These are phyloP conservation scores for Wallemia mellicola DNA, from an alignment of 1,284 basidiomycete genomes.

Conservation along the genomic window DNA sequence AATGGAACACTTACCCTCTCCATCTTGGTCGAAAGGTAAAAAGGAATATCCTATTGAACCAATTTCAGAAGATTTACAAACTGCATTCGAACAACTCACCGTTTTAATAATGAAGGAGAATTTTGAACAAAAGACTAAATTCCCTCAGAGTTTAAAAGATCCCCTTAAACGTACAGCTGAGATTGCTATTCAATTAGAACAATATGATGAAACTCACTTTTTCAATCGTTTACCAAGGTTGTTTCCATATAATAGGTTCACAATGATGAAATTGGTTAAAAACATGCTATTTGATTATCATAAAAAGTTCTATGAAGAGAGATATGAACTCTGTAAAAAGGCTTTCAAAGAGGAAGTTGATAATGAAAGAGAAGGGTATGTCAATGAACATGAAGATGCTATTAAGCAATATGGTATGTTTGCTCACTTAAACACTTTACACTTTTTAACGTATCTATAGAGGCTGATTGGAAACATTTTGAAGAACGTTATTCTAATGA, in stretches of 20 bases:
- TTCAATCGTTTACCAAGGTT: constrained; percentile 58
- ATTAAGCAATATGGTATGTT: not conserved
- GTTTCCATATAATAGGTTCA: constrained; percentile 74
- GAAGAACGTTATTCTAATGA: not conserved
- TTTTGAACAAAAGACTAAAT: constrained; percentile 37
- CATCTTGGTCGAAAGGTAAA: not conserved
- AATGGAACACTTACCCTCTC: not conserved
- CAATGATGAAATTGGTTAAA: constrained; percentile 41
- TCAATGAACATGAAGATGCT: not conserved
- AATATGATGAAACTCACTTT: constrained; percentile 59
- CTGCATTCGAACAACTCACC: not conserved
- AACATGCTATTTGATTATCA: constrained; percentile 42
- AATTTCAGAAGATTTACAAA: not conserved
- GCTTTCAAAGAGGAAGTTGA: constrained; percentile 28
- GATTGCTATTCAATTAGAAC: constrained; percentile 46
- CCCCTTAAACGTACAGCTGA: constrained; percentile 37
- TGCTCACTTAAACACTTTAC: too few relatives aligned
- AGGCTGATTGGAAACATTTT: not conserved
- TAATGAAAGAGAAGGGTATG: not conserved
- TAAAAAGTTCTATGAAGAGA: constrained; percentile 26
- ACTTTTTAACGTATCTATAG: too few relatives aligned
- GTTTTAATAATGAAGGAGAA: constrained; percentile 2
- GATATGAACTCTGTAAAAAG: constrained; percentile 30
- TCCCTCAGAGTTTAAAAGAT: constrained; percentile 51
- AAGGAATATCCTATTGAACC: constrained; percentile 1